These are phyloP conservation scores for Rhododendron mucronatum DNA, from an alignment of 148 eudicot species.

Conservation along the genomic window DNA sequence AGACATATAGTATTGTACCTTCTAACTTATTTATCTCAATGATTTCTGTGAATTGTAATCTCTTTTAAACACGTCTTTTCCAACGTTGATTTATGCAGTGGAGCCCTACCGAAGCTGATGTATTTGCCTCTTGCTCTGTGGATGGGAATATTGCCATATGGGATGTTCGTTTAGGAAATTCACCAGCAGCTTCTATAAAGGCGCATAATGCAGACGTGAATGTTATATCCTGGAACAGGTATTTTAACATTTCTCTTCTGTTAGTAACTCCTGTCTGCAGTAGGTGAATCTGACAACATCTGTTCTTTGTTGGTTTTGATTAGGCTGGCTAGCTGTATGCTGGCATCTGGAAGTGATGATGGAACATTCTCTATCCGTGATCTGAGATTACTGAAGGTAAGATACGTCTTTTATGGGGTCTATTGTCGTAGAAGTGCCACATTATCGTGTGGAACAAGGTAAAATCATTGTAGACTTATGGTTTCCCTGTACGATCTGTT, in stretches of 20 bases:
- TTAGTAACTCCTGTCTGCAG: neutral
- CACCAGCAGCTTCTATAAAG: constrained; percentile 62
- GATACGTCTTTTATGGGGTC: neutral
- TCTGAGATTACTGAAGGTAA: constrained; percentile 75
- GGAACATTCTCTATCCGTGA: constrained; percentile 83
- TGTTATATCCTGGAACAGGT: constrained; percentile 99
- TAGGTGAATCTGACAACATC: neutral
- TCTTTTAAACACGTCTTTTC: neutral
- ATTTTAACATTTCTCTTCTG: neutral
- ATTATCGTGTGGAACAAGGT: neutral
- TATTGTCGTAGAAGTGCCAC: neutral
- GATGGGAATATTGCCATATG: constrained; percentile 83
- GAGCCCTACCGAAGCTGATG: constrained; percentile 81
- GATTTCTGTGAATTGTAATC: neutral
- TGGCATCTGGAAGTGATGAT: constrained; percentile 96
- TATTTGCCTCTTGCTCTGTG: constrained; percentile 94
- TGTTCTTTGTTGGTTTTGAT: constrained; percentile 8
- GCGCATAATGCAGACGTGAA: constrained; percentile 97
- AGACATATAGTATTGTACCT: neutral
- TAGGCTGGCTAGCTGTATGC: constrained; percentile 74
- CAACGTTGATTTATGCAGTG: constrained; percentile 48
- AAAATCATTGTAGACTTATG: neutral
- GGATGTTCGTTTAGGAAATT: constrained; percentile 71
- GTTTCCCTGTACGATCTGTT: neutral
- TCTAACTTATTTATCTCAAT: neutral